Evolutionary conservation across 2,329 filamentous ascomycete species (phyloP), one percentile per base, ranked within the genome.

Genomic region (Fusarium lateritium): DNA sequence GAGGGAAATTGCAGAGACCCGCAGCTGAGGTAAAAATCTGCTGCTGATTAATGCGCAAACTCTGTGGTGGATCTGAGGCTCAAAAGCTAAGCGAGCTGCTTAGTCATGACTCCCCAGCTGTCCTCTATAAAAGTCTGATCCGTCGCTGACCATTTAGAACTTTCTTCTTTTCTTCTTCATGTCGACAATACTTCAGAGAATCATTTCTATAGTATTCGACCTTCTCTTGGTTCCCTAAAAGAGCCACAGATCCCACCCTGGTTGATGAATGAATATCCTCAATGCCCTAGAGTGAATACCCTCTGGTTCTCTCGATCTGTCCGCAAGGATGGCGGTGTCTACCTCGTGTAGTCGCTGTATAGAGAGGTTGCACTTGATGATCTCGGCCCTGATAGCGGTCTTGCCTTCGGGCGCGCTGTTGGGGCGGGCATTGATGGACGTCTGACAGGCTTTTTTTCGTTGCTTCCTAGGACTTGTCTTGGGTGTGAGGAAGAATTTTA

Each of bases 161-260:
- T 77, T 82, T 82, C 79, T 82, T 81, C 56, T 79, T 83, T 84
- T 84, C 82, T 84, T 87, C 81, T 81, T 85, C 79, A 87, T 82
- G 85, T 86, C 86, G 86, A 88, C 85, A 87, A 88, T 87, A 87
- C 84, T 86, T 86, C 81, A 70, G 83, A 94, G 92, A 94, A 95
- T 95, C 93, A 93, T 93, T 97, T 97, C 92, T 97, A 94, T 94
- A 97, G 94, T 94, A 91, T 87, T 93, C 90, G 90, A 94, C 92
- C 88, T 86, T 87, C 90, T 93, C 92, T 96, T 91, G 93, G 90
- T 91, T 95, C 89, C 89, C 89, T 88, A 94, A 88, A 92, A 86
- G 87, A 97, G 94, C 92, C 89, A 94, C 92, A 95, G 91, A 94
- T 88, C 89, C 89, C 89, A 95, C 90, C 72, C 72, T 74, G 72